A percentile compares a stretch with the other conserved stretches of the same genome.
phyloP scores from a whole-genome alignment of 2,329 filamentous ascomycete genomes.

The Fusarium sp. region DNA sequence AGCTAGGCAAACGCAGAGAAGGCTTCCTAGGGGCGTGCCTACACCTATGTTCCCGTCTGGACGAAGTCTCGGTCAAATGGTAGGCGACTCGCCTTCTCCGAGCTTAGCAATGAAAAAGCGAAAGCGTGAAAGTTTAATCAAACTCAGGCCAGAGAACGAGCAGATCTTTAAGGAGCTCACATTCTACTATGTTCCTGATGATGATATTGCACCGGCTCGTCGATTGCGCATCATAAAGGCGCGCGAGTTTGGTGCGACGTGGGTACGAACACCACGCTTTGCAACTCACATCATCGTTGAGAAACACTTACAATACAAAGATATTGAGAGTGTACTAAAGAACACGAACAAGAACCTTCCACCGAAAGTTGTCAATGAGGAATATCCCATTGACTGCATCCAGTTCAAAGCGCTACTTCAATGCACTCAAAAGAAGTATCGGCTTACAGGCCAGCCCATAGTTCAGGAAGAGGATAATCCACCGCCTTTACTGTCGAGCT shows the following conservation, averaged over 20 bases:
- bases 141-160: constrained; percentile 62
- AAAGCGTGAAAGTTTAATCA: constrained; percentile 58
- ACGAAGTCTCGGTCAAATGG: constrained; percentile 7
- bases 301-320: constrained; percentile 70
- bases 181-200: constrained; percentile 85
- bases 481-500: constrained; percentile 11
- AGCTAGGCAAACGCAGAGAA: constrained; percentile 28
- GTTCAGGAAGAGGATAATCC: background rate
- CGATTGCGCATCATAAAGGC: constrained; percentile 80
- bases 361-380: constrained; percentile 72
- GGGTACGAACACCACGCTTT: constrained; percentile 69
- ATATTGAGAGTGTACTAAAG: constrained; percentile 67
- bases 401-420: constrained; percentile 69
- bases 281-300: constrained; percentile 88
- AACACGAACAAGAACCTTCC: constrained; percentile 40
- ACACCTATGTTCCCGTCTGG: constrained; percentile 47
- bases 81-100: constrained; percentile 44
- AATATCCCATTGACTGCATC: constrained; percentile 77
- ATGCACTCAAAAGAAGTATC: constrained; percentile 69
- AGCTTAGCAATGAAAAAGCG: constrained; percentile 56
- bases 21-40: constrained; percentile 47
- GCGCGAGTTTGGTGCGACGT: constrained; percentile 79
- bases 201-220: constrained; percentile 76
- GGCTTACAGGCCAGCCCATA: constrained; percentile 63
- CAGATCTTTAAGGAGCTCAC: constrained; percentile 71